Evolutionary conservation across 371 early-diverging fungal genomes (phyloP).

Genomic region (Apophysomyces trapeziformis): DNA sequence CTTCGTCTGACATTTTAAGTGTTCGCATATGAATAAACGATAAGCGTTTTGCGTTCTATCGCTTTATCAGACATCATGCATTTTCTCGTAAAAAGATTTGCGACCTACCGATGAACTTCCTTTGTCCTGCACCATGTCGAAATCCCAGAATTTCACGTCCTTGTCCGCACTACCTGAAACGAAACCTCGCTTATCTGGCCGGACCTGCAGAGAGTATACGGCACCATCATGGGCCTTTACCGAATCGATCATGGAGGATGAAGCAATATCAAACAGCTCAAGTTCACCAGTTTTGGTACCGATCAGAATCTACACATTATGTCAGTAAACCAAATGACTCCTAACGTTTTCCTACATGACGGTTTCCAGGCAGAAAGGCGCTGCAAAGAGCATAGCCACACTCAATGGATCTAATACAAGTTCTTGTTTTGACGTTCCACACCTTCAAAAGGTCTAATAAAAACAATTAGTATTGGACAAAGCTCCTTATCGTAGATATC

Average conservation of each 20-base stretch:
- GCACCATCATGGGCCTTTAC: constrained; percentile 91
- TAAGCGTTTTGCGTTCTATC: constrained; percentile 53
- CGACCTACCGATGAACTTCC: constrained; percentile 17
- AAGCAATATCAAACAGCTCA: constrained; percentile 87
- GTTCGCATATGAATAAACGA: constrained; percentile 88
- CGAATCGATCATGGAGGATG: constrained; percentile 78
- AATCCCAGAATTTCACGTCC: constrained; percentile 97
- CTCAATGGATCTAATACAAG: constrained; percentile 87
- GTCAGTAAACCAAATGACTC: background rate
- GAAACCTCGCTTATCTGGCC: constrained; percentile 88
- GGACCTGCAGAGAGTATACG: constrained; percentile 84
- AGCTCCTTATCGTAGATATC: too few relatives aligned
- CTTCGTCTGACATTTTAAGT: constrained; percentile 92
- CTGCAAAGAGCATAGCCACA: constrained; percentile 87
- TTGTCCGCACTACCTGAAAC: constrained; percentile 94
- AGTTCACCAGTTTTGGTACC: constrained; percentile 92
- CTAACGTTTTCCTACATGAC: constrained; percentile 56
- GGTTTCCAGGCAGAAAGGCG: constrained; percentile 91
- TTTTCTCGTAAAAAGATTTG: background rate
- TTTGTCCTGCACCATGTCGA: constrained; percentile 60
- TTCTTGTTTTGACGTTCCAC: constrained; percentile 84
- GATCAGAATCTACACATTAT: constrained; percentile 66
- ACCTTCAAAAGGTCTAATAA: constrained; percentile 72
- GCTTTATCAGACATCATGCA: background rate
- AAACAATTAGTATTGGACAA: background rate